Base-by-base conservation (phyloP, 371 early-diverging fungal species). In the Synchytrium microbalum region DNA sequence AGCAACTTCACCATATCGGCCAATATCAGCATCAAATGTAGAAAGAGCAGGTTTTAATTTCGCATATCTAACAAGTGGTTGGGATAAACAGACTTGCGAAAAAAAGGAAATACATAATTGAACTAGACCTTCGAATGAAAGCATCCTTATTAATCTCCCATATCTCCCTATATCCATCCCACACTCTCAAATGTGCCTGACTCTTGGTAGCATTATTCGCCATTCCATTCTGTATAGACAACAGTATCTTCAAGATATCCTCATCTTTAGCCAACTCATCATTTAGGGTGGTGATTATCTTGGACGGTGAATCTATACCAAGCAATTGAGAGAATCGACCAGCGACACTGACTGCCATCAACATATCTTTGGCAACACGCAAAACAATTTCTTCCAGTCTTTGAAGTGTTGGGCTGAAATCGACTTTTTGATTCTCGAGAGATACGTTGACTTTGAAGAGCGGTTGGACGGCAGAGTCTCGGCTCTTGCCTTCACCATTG, bases 101-200 rank as follows among this genome's bases (percentile, higher is more conserved):
- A 10, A 38, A 10, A 19, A 38, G 19, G 46, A 5, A 38, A 10
- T 10, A 5, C 19, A 38, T 38, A 19, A 38, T 19, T 38, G n/a
- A n/a, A n/a, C n/a, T n/a, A n/a, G n/a, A 38, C 46, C 46, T 38
- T 2, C 84, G 66, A 52, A 84, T 83, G 65, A 83, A 84, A 3
- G 84, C 84, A 66, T 84, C 84, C 63, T 84, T 84, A 72, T 83
- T 84, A 67, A 84, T 78, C 65, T 84, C 84, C 81, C 82, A 84
- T 32, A 84, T 84, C 60, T 83, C 84, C 25, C 81, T 70, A 67
- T 83, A 83, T 14, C 78, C 68, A 66, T 83, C 84, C 84, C 84
- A 83, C 61, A 78, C 75, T 13, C 75, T 66, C 14, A 83, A 66
- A 61, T 83, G 82, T 1, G 75, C 68, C 63, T 79, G 76, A 63